phyloP scores from a whole-genome alignment of 345 rosid species.

The Noccaea bulbosa region DNA sequence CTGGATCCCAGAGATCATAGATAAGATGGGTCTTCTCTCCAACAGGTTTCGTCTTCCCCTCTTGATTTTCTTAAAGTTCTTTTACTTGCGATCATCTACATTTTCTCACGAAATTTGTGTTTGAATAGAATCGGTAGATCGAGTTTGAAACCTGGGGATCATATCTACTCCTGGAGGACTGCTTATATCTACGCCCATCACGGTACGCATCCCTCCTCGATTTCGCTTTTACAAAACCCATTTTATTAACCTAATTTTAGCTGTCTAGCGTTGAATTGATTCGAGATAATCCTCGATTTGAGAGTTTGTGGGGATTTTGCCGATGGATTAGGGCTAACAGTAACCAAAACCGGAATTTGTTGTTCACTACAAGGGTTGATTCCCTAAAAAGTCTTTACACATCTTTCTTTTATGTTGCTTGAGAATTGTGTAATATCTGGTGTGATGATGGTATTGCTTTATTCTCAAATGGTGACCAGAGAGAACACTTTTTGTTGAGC shows the following conservation, averaged over 20 bases:
- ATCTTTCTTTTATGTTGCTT: too few relatives aligned
- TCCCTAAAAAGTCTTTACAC: too few relatives aligned
- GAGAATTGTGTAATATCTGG: too few relatives aligned
- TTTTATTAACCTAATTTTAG: background rate
- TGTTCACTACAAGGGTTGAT: too few relatives aligned
- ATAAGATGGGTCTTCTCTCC: slow-evolving; percentile 95
- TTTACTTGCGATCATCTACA: background rate
- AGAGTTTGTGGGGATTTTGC: background rate
- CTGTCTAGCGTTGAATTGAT: background rate
- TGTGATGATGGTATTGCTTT: too few relatives aligned
- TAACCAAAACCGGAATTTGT: too few relatives aligned
- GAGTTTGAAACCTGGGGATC: slow-evolving; percentile 84
- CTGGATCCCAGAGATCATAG: background rate
- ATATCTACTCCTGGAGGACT: slow-evolving; percentile 88
- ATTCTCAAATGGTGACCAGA: too few relatives aligned
- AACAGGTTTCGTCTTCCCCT: slow-evolving; percentile 60
- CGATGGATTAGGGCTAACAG: slow-evolving; percentile 11
- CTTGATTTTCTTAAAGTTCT: background rate
- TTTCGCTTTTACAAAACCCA: background rate
- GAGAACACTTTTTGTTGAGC: background rate
- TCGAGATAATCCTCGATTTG: background rate
- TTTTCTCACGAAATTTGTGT: slow-evolving; percentile 12
- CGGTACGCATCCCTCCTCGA: slow-evolving; percentile 45
- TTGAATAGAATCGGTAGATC: slow-evolving; percentile 52
- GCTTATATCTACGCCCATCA: slow-evolving; percentile 94